Evolutionary conservation across 257 asterid genomes (phyloP).

Genomic region (Capsicum pubescens): DNA sequence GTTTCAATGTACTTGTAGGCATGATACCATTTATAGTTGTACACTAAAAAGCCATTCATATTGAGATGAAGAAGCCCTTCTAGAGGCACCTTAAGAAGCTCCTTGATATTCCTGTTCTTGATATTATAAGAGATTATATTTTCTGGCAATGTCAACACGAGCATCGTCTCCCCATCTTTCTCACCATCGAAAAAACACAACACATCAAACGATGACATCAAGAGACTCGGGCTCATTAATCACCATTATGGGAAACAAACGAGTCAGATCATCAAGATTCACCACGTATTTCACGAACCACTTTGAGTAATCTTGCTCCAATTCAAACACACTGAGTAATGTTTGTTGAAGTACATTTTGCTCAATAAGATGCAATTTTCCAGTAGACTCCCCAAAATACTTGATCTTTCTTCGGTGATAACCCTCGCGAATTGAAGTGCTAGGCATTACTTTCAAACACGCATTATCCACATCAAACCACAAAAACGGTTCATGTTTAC

Average conservation of each 20-base stretch:
- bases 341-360: background rate
- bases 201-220: background rate
- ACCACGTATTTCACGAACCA: slow-evolving; percentile 6
- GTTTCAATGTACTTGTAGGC: background rate
- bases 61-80: background rate
- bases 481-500: background rate
- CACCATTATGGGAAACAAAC: slow-evolving; percentile 14
- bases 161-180: slow-evolving; percentile 1
- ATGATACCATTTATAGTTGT: slow-evolving; percentile 19
- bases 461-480: background rate
- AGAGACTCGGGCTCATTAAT: background rate
- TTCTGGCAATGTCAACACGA: background rate
- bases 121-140: background rate
- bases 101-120: background rate
- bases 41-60: background rate
- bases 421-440: background rate
- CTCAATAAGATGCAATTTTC: background rate
- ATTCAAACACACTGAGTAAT: background rate
- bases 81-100: background rate
- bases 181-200: background rate
- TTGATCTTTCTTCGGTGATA: background rate
- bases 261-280: background rate
- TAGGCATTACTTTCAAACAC: background rate
- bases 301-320: background rate
- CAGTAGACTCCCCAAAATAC: background rate